These are phyloP conservation scores for Pholiota conissans DNA, from an alignment of 768 basidiomycete species.

Conservation along the genomic window DNA sequence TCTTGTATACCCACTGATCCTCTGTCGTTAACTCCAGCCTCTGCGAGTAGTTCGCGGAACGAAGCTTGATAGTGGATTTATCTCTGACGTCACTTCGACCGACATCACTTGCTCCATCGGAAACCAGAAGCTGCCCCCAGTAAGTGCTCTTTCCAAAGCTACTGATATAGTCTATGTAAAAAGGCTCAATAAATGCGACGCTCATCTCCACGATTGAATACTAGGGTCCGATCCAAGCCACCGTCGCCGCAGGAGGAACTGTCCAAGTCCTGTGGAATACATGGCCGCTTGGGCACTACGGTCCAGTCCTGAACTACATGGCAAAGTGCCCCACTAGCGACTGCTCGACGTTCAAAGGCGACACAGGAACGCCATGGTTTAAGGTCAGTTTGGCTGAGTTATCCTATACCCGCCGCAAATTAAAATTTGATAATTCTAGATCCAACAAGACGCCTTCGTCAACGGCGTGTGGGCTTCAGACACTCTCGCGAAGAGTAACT, in stretches of 20 bases:
- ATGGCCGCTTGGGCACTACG: constrained; percentile 38
- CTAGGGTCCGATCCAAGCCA: constrained; percentile 35
- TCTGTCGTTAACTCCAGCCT: constrained; percentile 18
- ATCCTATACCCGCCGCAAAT: neutral
- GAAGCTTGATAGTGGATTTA: constrained; percentile 36
- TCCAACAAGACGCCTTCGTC: constrained; percentile 33
- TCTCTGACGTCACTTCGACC: constrained; percentile 27
- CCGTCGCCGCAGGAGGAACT: constrained; percentile 34
- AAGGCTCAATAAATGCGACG: too few relatives aligned
- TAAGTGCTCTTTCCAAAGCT: constrained; percentile 9
- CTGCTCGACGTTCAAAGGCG: constrained; percentile 36
- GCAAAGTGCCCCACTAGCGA: constrained; percentile 34
- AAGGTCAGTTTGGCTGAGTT: constrained; percentile 26
- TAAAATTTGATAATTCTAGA: constrained; percentile 18
- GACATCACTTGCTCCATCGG: constrained; percentile 41
- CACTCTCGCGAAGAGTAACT: constrained; percentile 31
- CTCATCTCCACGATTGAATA: too few relatives aligned
- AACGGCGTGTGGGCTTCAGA: constrained; percentile 40
- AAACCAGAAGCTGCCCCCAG: constrained; percentile 34
- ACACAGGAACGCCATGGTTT: constrained; percentile 38
- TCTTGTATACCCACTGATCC: neutral
- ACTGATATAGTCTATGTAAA: too few relatives aligned
- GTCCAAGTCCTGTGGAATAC: constrained; percentile 38
- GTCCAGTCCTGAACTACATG: constrained; percentile 41
- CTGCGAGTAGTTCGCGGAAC: constrained; percentile 34